A percentile compares a stretch with the other conserved stretches of the same genome.
Evolutionary conservation across 768 basidiomycete genomes (phyloP).

Genomic region (Russula vinacea): DNA sequence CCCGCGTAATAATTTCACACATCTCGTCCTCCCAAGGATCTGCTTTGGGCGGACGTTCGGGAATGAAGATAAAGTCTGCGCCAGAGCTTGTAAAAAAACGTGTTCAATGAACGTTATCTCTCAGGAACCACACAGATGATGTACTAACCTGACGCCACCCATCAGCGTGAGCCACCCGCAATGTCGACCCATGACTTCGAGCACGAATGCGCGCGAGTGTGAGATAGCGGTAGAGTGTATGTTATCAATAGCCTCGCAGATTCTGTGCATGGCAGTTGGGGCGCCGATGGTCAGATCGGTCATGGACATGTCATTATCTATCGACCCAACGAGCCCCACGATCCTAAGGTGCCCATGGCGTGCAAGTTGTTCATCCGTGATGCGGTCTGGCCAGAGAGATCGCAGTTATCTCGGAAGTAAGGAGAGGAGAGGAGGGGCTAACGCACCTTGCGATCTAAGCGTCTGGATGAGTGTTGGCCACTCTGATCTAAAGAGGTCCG

Average conservation of each 20-base stretch:
- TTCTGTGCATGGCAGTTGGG: conserved; percentile 90
- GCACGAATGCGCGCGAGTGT: conserved; percentile 95
- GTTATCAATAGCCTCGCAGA: conserved; percentile 97
- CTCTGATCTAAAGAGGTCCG: conserved; percentile 88
- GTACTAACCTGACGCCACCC: conserved; percentile 79
- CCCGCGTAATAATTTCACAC: conserved; percentile 79
- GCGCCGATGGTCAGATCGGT: conserved; percentile 98
- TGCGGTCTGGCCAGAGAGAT: conserved; percentile 48
- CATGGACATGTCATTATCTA: conserved; percentile 99
- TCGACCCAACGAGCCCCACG: conserved; percentile 97
- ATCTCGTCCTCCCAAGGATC: conserved; percentile 89
- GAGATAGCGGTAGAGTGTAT: conserved; percentile 96
- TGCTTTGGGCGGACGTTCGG: conserved; percentile 78
- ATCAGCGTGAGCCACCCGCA: conserved; percentile 98
- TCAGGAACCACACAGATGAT: background rate
- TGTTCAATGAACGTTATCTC: background rate
- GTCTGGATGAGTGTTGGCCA: conserved; percentile 84
- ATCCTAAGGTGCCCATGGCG: conserved; percentile 84
- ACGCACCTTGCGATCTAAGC: conserved; percentile 59
- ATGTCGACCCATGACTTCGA: conserved; percentile 99
- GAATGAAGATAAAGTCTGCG: conserved; percentile 97
- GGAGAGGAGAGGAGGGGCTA: background rate
- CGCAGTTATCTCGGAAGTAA: background rate
- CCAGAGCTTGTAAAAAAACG: conserved; percentile 54
- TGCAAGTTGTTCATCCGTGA: conserved; percentile 69